phyloP scores from a whole-genome alignment of 306 rosid genomes.

The Vigna radiata region DNA sequence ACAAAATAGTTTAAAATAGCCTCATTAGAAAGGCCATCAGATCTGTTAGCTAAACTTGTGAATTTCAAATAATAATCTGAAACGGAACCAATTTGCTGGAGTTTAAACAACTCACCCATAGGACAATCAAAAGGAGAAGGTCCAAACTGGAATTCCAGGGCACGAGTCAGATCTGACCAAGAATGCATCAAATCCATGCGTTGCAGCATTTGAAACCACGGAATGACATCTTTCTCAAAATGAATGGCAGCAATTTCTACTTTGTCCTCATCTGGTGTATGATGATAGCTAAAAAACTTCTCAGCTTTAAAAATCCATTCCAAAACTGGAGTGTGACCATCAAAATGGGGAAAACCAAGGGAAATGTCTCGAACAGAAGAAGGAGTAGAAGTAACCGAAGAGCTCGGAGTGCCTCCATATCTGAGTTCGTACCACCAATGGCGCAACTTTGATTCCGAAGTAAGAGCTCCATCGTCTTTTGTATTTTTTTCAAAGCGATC shows the following conservation, averaged over 20 bases:
- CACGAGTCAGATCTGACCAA: background rate
- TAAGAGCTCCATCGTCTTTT: no score
- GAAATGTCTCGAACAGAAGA: background rate
- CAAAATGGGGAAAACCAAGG: background rate
- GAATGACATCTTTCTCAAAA: background rate
- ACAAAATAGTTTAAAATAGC: no score
- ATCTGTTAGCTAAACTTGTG: background rate
- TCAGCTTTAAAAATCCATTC: background rate
- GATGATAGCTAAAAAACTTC: no score
- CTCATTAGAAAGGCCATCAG: accelerated
- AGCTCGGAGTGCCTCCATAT: no score
- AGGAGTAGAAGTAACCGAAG: no score
- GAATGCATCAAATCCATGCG: no score
- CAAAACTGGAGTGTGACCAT: background rate
- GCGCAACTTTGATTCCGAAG: no score
- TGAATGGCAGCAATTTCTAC: background rate
- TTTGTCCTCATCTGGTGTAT: background rate
- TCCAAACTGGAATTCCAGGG: background rate
- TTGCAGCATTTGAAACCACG: background rate
- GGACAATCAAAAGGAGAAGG: background rate
- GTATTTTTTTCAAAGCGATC: no score
- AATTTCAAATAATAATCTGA: no score
- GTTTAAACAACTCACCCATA: background rate
- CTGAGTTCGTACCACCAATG: no score
- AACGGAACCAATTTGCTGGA: background rate